Evolutionary conservation across 139 green algal species (phyloP).

Genomic region (Tetradesmus lagerheimii): DNA sequence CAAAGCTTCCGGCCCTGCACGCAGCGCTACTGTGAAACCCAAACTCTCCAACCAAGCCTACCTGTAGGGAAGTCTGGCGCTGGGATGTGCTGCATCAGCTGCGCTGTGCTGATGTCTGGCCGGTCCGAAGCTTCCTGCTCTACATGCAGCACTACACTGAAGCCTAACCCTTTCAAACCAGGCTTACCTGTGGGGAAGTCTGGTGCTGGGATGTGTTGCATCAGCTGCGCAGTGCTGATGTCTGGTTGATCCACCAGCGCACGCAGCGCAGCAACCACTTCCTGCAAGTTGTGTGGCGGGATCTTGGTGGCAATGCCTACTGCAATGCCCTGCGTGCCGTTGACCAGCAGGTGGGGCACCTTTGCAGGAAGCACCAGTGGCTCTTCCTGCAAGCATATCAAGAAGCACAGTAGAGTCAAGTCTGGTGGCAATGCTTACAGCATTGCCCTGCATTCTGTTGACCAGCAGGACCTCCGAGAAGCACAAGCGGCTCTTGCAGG

Average conservation of each 20-base stretch:
- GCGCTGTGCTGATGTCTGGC: too few relatives aligned
- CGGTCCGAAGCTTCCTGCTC: neutral
- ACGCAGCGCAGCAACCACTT: constrained; percentile 88
- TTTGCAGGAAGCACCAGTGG: constrained; percentile 92
- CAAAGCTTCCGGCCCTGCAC: too few relatives aligned
- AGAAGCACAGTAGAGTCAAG: neutral
- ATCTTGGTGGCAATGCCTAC: constrained; percentile 98
- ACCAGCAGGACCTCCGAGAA: too few relatives aligned
- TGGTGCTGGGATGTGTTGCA: constrained; percentile 88
- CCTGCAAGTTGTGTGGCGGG: constrained; percentile 96
- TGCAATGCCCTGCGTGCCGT: constrained; percentile 94
- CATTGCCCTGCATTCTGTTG: too few relatives aligned
- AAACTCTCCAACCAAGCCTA: too few relatives aligned
- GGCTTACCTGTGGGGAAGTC: constrained; percentile 96
- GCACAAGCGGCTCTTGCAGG: too few relatives aligned
- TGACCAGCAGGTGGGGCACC: constrained; percentile 94
- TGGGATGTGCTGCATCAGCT: too few relatives aligned
- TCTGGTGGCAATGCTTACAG: too few relatives aligned
- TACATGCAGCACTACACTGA: neutral
- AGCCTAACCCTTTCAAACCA: neutral
- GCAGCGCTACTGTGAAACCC: too few relatives aligned
- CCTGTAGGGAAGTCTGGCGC: too few relatives aligned
- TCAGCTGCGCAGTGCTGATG: constrained; percentile 83
- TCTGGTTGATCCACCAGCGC: constrained; percentile 87
- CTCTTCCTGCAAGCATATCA: constrained; percentile 72